Conservation (phyloP, 176 grass and related monocot genomes). For the Thinopyrum elongatum region DNA sequence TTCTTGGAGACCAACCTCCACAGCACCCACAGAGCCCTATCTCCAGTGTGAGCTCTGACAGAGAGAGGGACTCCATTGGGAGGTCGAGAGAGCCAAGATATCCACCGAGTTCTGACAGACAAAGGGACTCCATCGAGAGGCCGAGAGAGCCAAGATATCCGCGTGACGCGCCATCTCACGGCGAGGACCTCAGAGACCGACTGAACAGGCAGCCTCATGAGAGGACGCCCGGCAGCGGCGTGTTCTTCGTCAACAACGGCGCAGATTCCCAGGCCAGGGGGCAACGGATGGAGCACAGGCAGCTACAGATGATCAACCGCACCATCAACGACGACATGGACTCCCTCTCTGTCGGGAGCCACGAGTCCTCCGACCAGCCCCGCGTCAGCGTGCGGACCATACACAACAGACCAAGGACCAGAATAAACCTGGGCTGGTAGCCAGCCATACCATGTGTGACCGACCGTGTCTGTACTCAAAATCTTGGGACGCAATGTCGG, state of each 20-base stretch:
- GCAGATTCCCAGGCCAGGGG: constrained; percentile 26
- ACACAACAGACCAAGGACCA: constrained; percentile 40
- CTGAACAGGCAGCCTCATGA: constrained; percentile 7
- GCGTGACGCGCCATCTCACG: neutral
- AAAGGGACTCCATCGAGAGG: neutral
- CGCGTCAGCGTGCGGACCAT: constrained; percentile 1
- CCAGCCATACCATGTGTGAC: neutral
- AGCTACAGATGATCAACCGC: constrained; percentile 41
- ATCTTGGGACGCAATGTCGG: neutral
- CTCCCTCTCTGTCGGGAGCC: constrained; percentile 11
- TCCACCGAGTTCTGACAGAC: constrained; percentile 25
- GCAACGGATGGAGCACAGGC: constrained; percentile 36
- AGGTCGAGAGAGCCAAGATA: constrained; percentile 17
- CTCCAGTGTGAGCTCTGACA: constrained; percentile 21
- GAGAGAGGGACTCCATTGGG: constrained; percentile 10
- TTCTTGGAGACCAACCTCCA: constrained; percentile 35
- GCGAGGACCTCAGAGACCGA: constrained; percentile 13
- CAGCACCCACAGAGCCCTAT: constrained; percentile 1
- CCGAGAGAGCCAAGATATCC: constrained; percentile 29
- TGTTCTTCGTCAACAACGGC: constrained; percentile 7
- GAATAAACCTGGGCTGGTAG: constrained; percentile 32
- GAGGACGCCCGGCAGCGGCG: constrained; percentile 19
- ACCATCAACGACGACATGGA: constrained; percentile 36
- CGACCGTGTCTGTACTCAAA: neutral
- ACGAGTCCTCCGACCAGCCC: constrained; percentile 8